A percentile compares a stretch with the other conserved stretches of the same genome.
These are phyloP conservation scores for Cymbidium sinense DNA, from an alignment of 106 monocot species.

Conservation along the genomic window DNA sequence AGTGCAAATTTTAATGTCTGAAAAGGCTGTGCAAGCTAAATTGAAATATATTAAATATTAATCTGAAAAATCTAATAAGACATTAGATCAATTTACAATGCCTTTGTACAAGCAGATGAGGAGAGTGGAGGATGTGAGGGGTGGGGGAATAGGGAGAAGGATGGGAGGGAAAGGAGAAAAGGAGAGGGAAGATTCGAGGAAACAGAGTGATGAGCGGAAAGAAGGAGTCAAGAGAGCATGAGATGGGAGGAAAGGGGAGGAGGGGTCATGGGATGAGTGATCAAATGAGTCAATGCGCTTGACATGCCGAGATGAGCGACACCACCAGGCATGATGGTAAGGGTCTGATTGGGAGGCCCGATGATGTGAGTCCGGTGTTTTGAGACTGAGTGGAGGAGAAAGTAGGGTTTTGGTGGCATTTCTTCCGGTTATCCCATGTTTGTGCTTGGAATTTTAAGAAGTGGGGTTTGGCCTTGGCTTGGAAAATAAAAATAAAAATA, in stretches of 20 bases:
- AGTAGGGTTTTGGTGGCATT: not conserved
- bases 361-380: not conserved
- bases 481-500: too few species aligned
- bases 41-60: too few species aligned
- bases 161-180: conserved; percentile 39
- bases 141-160: conserved; percentile 20
- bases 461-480: too few species aligned
- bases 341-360: conserved; percentile 13
- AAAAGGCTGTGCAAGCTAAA: too few species aligned
- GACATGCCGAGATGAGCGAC: conserved; percentile 57
- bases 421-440: not conserved
- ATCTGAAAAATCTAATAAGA: too few species aligned
- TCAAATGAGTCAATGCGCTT: conserved; percentile 70
- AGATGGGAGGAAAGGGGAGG: conserved; percentile 6
- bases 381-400: not conserved
- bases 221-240: conserved; percentile 32
- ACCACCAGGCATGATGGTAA: conserved; percentile 12
- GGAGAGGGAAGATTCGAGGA: conserved; percentile 39
- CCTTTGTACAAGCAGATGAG: too few species aligned
- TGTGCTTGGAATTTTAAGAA: too few species aligned
- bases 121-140: conserved; percentile 45
- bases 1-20: too few species aligned
- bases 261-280: conserved; percentile 44
- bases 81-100: too few species aligned
- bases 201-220: conserved; percentile 52